phyloP scores from a whole-genome alignment of 768 basidiomycete genomes.

The Termitomyces sp. region DNA sequence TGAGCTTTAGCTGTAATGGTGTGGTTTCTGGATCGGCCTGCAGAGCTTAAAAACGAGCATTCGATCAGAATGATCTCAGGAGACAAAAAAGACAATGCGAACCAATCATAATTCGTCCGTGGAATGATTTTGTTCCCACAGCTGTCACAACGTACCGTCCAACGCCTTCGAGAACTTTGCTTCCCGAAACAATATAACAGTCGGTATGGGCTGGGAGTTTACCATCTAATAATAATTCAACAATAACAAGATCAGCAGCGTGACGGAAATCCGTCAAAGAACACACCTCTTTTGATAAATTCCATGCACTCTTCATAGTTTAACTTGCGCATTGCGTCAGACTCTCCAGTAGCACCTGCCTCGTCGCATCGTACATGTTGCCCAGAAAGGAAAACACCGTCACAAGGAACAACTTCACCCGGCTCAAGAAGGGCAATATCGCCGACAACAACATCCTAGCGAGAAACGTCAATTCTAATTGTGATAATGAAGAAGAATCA shows the following conservation, averaged over 20 bases:
- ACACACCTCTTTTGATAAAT: conserved; percentile 28
- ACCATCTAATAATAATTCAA: conserved; percentile 7
- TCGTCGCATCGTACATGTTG: conserved; percentile 96
- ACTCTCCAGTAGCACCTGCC: conserved; percentile 87
- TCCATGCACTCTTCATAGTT: conserved; percentile 71
- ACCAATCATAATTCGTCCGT: conserved; percentile 99
- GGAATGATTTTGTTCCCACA: conserved; percentile 90
- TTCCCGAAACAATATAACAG: conserved; percentile 89
- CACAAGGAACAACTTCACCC: conserved; percentile 94
- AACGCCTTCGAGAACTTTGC: conserved; percentile 92
- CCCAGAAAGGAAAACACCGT: conserved; percentile 91
- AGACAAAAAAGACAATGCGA: conserved; percentile 16
- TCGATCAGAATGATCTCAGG: neutral
- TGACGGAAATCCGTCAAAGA: neutral
- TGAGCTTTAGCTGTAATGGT: conserved; percentile 91
- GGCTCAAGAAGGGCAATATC: conserved; percentile 91
- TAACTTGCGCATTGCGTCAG: conserved; percentile 88
- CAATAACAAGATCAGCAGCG: neutral
- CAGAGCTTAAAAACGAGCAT: conserved; percentile 50
- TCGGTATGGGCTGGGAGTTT: conserved; percentile 61
- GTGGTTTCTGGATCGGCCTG: conserved; percentile 86
- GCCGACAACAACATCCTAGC: conserved; percentile 86
- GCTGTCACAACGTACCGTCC: conserved; percentile 91
- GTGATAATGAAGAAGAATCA: conserved; percentile 8
- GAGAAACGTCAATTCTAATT: neutral